Base-by-base conservation (phyloP, 202 grass and related monocot species). In the Bolboschoenoplectus hybrid region DNA sequence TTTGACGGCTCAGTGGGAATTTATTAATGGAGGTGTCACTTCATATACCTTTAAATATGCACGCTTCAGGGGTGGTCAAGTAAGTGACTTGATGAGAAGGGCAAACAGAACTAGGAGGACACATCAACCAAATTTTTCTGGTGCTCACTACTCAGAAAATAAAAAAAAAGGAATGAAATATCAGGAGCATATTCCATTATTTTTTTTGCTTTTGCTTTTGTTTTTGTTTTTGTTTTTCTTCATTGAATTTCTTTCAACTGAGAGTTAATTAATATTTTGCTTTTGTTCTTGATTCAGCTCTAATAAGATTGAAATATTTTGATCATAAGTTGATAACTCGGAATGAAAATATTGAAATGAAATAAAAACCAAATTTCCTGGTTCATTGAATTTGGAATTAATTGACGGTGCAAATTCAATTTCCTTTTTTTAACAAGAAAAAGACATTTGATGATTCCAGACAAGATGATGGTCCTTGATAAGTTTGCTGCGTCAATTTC, bases 1-100 rank as follows among this genome's bases (percentile, higher is more conserved):
- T 57, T 58, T 84, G 65, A 84, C 82, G 47, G 65, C 63, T 71
- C 14, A 71, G 82, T 84, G 82, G 65, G 26, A 40, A n/a, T 67
- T 26, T 26, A 26, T 26, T 83, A 83, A 66, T 67, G 82, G 82
- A 55, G 44, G 51, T 68, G 64, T 69, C 82, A 50, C 70, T 53
- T 53, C 45, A 35, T 35, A 65, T 49, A 0, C 57, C 51, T 84
- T 84, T 70, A 26, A 40, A 16, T 26, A 83, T 82, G n/a, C 61
- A 69, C n/a, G 9, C 12, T 45, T 58, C 19, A 49, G n/a, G 41
- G n/a, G 49, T 26, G 26, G 26, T 26, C 26, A 26, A 26, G 26
- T 6, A 49, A 82, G 32, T 63, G 80, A 49, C 58, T 64, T 62
- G 60, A 81, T 64, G 32, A 82, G 38, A 76, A 55, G 36, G 26